Percentiles rank a stretch among this genome's conserved stretches.
Evolutionary conservation across 2,329 filamentous ascomycete species (phyloP).

Genomic region (Ceratocystis papillata): DNA sequence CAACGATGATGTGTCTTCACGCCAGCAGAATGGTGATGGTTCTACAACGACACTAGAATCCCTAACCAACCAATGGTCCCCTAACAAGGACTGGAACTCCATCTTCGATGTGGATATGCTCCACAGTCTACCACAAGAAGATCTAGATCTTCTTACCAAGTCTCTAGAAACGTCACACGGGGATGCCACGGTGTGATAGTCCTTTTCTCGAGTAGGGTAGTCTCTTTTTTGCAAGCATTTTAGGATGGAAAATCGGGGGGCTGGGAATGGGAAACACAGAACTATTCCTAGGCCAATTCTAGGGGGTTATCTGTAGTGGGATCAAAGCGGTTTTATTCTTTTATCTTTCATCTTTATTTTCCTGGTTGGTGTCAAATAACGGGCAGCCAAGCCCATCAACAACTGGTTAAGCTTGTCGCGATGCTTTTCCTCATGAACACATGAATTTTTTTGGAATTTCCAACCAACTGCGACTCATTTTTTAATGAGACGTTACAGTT

Average conservation of each 20-base stretch:
- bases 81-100: constrained; percentile 18
- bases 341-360: neutral
- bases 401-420: neutral
- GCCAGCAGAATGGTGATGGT: constrained; percentile 7
- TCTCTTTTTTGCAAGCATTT: neutral
- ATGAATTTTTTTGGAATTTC: neutral
- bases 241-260: no score
- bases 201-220: neutral
- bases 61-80: constrained; percentile 19
- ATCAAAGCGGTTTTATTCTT: neutral
- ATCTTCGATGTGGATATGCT: constrained; percentile 18
- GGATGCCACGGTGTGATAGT: neutral
- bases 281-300: neutral
- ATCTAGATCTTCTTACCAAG: constrained; percentile 3
- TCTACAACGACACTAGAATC: constrained; percentile 5
- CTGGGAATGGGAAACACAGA: constrained; percentile 10
- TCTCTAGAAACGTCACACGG: constrained; percentile 2
- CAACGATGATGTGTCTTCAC: neutral
- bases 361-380: neutral
- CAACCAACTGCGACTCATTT: neutral
- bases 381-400: neutral
- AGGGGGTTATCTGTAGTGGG: neutral
- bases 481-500: neutral
- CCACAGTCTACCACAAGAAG: constrained; percentile 6
- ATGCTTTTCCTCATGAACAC: neutral